Conservation (phyloP, 108 stramenopile species). For the Conticribra weissflogii region DNA sequence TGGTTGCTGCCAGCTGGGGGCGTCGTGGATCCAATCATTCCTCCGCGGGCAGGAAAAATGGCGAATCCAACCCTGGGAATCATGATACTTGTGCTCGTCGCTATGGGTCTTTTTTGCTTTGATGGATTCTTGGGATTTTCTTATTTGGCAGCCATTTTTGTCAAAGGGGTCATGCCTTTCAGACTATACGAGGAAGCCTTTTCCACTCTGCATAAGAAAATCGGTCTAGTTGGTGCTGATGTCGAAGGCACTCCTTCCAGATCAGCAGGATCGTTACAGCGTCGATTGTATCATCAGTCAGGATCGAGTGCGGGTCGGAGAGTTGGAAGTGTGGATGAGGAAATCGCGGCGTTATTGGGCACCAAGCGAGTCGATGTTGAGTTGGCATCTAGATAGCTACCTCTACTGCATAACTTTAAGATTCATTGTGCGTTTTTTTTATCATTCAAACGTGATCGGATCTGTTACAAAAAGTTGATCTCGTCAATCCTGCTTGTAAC, state of each 20-base stretch:
- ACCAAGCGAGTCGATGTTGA: neutral
- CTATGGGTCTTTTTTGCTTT: conserved; percentile 68
- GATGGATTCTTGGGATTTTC: conserved; percentile 88
- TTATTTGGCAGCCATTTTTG: conserved; percentile 75
- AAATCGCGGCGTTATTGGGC: conserved; percentile 1
- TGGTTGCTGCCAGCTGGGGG: conserved; percentile 68
- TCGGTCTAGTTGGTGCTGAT: neutral
- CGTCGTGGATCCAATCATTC: conserved; percentile 23
- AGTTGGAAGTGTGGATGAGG: neutral
- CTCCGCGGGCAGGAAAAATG: conserved; percentile 71
- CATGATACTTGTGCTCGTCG: conserved; percentile 63
- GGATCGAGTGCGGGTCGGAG: neutral
- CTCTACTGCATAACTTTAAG: no score
- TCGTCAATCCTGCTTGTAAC: no score
- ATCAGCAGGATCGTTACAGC: neutral
- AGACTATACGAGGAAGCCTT: conserved; percentile 70
- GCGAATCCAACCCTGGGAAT: conserved; percentile 68
- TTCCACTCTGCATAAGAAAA: conserved; percentile 17
- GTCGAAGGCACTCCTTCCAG: neutral
- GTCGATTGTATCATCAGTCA: neutral
- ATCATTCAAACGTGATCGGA: no score
- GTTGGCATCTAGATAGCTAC: no score
- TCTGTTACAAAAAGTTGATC: no score
- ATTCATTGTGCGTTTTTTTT: no score
- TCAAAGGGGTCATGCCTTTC: conserved; percentile 61